Evolutionary conservation across 1,284 basidiomycete genomes (phyloP).

Genomic region (Agaricales sp.): DNA sequence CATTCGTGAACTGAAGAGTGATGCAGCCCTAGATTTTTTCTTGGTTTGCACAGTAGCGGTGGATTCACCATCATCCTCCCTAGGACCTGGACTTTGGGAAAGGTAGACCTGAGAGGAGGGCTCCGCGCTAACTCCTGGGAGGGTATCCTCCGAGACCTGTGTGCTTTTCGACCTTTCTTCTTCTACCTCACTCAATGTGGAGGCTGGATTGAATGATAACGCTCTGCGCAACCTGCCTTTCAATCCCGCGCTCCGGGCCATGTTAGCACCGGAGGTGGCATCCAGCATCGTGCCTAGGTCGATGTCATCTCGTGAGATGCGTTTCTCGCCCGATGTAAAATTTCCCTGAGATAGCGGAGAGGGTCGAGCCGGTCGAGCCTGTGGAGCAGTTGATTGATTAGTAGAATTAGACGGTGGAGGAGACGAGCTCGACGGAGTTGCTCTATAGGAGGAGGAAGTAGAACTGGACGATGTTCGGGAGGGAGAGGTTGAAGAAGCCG

Average conservation of each 20-base stretch:
- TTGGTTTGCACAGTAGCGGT: conserved; percentile 50
- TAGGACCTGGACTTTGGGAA: neutral
- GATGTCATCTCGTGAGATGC: conserved; percentile 70
- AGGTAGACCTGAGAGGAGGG: conserved; percentile 13
- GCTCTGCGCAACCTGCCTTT: conserved; percentile 72
- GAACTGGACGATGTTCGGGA: conserved; percentile 29
- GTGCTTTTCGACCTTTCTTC: conserved; percentile 17
- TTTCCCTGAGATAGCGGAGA: conserved; percentile 69
- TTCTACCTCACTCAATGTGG: conserved; percentile 43
- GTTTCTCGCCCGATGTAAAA: conserved; percentile 55
- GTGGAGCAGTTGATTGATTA: conserved; percentile 25
- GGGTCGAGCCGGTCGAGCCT: conserved; percentile 51
- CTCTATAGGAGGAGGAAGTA: conserved; percentile 29
- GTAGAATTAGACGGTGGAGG: conserved; percentile 25
- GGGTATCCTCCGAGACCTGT: conserved; percentile 15
- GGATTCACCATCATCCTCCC: conserved; percentile 23
- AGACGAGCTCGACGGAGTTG: conserved; percentile 25
- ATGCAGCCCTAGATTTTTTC: conserved; percentile 60
- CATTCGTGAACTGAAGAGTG: conserved; percentile 81
- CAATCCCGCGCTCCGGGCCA: conserved; percentile 52
- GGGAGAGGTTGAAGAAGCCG: conserved; percentile 26
- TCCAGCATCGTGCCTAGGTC: conserved; percentile 53
- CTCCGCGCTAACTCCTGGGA: conserved; percentile 21
- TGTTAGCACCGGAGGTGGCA: conserved; percentile 31
- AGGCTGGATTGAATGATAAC: conserved; percentile 53